These are phyloP conservation scores for Bathelium albidoporum DNA, from an alignment of 495 filamentous ascomycete species.

Conservation along the genomic window DNA sequence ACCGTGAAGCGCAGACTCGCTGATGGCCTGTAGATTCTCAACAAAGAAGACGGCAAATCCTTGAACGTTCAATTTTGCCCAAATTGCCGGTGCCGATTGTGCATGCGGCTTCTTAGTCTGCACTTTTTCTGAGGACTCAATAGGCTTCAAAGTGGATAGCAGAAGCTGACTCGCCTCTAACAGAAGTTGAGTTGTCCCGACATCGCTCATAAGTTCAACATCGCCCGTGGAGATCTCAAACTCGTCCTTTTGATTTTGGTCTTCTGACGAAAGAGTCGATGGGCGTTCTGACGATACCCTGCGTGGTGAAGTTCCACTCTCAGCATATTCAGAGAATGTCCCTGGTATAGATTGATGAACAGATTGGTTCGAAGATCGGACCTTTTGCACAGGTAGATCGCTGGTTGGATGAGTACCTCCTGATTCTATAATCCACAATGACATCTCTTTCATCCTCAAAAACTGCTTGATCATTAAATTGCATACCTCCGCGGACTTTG, in stretches of 20 bases:
- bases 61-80: not conserved
- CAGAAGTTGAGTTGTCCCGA: conserved; percentile 6
- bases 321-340: conserved; percentile 31
- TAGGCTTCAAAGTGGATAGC: not conserved
- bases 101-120: not conserved
- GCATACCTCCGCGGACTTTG: not conserved
- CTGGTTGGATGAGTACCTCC: not conserved
- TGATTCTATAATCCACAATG: conserved; percentile 8
- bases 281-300: not conserved
- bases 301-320: conserved; percentile 8
- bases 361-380: not conserved
- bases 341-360: conserved; percentile 25
- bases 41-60: not conserved
- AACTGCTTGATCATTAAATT: conserved; percentile 5
- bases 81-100: not conserved
- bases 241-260: not conserved
- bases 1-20: not conserved
- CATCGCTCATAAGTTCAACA: not conserved
- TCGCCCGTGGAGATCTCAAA: conserved; percentile 5
- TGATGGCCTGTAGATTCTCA: not conserved
- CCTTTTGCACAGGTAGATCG: not conserved
- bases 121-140: not conserved
- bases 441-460: conserved; percentile 5
- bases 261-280: not conserved
- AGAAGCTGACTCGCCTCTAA: not conserved